phyloP scores from a whole-genome alignment of 108 stramenopile species.

The Stephanodiscus minutulus region DNA sequence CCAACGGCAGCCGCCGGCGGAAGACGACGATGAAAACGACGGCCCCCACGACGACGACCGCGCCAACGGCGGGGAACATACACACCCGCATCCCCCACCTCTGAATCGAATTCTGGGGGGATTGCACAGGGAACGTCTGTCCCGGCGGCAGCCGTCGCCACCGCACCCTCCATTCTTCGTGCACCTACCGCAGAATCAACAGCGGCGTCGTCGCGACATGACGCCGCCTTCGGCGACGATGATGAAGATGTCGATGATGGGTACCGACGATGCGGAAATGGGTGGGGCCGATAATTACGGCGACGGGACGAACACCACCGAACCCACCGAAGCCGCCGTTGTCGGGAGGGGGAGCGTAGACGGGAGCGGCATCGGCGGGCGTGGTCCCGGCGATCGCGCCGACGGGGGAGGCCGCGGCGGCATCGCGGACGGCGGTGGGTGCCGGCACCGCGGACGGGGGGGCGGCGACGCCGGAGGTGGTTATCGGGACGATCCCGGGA shows the following conservation, averaged over 20 bases:
- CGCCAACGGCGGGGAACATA: too few species aligned
- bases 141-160: neutral
- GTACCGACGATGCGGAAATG: neutral
- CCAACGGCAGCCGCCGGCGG: neutral
- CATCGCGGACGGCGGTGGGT: too few species aligned
- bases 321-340: neutral
- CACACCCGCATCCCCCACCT: neutral
- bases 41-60: too few species aligned
- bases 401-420: neutral
- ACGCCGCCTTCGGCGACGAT: neutral
- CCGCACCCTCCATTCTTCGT: conserved; percentile 1
- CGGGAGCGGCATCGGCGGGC: too few species aligned
- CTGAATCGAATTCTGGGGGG: conserved; percentile 4
- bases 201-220: neutral
- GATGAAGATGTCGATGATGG: neutral
- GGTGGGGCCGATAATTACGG: neutral
- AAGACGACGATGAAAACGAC: too few species aligned
- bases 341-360: neutral
- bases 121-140: conserved; percentile 2
- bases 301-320: neutral
- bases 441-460: too few species aligned
- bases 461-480: neutral
- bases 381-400: neutral
- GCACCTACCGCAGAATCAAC: neutral
- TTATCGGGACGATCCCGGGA: neutral